Conservation (phyloP, 2,329 filamentous ascomycete genomes). For the Clathrospora elynae region DNA sequence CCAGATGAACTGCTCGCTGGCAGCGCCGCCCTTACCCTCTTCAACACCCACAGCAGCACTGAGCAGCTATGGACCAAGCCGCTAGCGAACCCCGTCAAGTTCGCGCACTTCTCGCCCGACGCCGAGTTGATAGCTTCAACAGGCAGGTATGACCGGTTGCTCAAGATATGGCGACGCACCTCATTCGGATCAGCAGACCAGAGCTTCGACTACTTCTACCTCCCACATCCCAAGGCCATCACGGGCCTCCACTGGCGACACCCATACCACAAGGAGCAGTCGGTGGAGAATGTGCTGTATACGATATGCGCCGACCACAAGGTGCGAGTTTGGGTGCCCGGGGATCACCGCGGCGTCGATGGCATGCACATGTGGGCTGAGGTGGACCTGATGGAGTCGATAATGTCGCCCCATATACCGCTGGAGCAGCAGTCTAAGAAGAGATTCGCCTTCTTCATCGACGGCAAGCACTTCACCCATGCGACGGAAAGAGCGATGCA, state of each 20-base stretch:
- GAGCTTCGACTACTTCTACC: constrained; percentile 87
- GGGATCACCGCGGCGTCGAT: constrained; percentile 71
- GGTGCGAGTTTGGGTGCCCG: constrained; percentile 81
- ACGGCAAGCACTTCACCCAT: constrained; percentile 76
- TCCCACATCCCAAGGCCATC: constrained; percentile 81
- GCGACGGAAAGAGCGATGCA: constrained; percentile 79
- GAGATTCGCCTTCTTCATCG: constrained; percentile 79
- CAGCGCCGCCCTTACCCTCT: constrained; percentile 72
- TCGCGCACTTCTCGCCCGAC: constrained; percentile 82
- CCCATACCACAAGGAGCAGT: constrained; percentile 76
- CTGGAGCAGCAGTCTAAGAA: constrained; percentile 49
- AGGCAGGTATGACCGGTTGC: constrained; percentile 76
- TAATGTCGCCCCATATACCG: constrained; percentile 61
- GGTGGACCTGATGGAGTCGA: constrained; percentile 75
- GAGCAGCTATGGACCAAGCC: constrained; percentile 73
- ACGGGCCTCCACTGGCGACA: constrained; percentile 85
- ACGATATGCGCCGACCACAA: constrained; percentile 82
- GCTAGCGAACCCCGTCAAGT: constrained; percentile 74
- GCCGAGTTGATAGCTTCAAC: constrained; percentile 84
- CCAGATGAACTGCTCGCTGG: constrained; percentile 84
- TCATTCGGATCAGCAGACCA: constrained; percentile 83
- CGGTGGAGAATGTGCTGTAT: constrained; percentile 84
- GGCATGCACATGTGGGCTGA: constrained; percentile 79
- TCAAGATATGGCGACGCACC: constrained; percentile 91
- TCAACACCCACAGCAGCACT: constrained; percentile 59